phyloP scores from a whole-genome alignment of 768 basidiomycete species.

The Lactifluus piperatus region DNA sequence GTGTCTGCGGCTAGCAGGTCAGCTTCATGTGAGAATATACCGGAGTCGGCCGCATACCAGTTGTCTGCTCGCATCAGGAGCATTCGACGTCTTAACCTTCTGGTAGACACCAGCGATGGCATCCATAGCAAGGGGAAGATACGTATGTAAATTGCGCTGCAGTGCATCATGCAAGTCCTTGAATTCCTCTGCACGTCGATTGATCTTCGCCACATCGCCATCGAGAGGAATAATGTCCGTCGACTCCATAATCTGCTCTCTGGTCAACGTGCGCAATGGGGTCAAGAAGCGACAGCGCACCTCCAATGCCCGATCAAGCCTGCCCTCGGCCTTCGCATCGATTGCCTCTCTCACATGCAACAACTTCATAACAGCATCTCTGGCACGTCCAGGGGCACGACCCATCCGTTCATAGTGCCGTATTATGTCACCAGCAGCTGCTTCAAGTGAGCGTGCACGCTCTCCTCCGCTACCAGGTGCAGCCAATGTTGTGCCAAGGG shows the following conservation, averaged over 20 bases:
- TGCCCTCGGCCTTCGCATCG: constrained; percentile 60
- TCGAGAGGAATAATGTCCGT: constrained; percentile 82
- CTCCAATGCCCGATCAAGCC: constrained; percentile 72
- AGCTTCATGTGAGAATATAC: constrained; percentile 16
- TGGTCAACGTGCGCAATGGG: neutral
- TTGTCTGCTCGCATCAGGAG: constrained; percentile 68
- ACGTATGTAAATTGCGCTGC: constrained; percentile 82
- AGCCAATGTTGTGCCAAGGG: constrained; percentile 75
- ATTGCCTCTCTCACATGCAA: constrained; percentile 77
- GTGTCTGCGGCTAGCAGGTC: constrained; percentile 37
- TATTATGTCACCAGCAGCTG: constrained; percentile 70
- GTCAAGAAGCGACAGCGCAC: constrained; percentile 37
- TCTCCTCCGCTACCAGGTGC: constrained; percentile 50
- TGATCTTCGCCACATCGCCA: constrained; percentile 78
- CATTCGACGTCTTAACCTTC: constrained; percentile 58
- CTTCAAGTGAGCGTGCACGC: constrained; percentile 59
- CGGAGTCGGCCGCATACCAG: constrained; percentile 41
- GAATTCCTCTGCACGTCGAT: constrained; percentile 82
- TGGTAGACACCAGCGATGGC: constrained; percentile 77
- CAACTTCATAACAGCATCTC: constrained; percentile 66
- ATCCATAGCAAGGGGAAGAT: constrained; percentile 90
- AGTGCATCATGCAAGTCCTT: constrained; percentile 78
- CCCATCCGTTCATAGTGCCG: constrained; percentile 74
- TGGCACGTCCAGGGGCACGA: constrained; percentile 57
- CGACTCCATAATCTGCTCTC: constrained; percentile 71